Evolutionary conservation across 345 rosid genomes (phyloP).

Genomic region (Erucastrum elatum): DNA sequence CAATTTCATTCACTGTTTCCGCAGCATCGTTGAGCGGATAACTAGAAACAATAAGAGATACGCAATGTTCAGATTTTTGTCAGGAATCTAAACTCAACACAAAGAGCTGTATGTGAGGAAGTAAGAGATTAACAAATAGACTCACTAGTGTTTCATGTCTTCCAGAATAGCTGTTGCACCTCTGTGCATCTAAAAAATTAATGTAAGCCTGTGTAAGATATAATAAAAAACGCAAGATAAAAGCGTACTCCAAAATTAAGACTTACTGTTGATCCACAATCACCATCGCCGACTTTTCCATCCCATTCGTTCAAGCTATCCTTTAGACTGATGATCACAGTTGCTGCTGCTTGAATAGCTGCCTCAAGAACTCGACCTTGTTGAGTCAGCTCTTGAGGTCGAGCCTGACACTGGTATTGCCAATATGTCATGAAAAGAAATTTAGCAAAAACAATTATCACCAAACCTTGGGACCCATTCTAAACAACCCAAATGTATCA

Average conservation of each 20-base stretch:
- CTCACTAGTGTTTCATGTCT: conserved; percentile 83
- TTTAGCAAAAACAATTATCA: neutral
- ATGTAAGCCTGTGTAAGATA: conserved; percentile 21
- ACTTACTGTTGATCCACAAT: conserved; percentile 97
- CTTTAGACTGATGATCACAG: conserved; percentile 58
- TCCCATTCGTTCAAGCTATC: conserved; percentile 95
- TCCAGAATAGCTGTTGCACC: conserved; percentile 85
- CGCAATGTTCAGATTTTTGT: neutral
- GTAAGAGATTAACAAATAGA: conserved; percentile 20
- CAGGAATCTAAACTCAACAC: conserved; percentile 17
- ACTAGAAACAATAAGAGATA: conserved; percentile 47
- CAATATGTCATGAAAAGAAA: conserved; percentile 34
- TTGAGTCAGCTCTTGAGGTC: conserved; percentile 60
- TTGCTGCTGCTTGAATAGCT: conserved; percentile 85
- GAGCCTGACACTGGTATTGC: conserved; percentile 54
- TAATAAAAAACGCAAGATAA: neutral
- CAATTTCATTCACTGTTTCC: conserved; percentile 87
- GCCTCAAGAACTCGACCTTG: conserved; percentile 72
- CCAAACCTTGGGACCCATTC: conserved; percentile 10
- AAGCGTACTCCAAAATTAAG: neutral
- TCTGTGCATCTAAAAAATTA: conserved; percentile 65
- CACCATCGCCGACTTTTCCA: conserved; percentile 94
- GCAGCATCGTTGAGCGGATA: conserved; percentile 92
- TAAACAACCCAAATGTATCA: neutral
- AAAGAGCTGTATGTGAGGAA: neutral